Conservation (phyloP, 768 basidiomycete genomes). For the Calvatia gigantea region DNA sequence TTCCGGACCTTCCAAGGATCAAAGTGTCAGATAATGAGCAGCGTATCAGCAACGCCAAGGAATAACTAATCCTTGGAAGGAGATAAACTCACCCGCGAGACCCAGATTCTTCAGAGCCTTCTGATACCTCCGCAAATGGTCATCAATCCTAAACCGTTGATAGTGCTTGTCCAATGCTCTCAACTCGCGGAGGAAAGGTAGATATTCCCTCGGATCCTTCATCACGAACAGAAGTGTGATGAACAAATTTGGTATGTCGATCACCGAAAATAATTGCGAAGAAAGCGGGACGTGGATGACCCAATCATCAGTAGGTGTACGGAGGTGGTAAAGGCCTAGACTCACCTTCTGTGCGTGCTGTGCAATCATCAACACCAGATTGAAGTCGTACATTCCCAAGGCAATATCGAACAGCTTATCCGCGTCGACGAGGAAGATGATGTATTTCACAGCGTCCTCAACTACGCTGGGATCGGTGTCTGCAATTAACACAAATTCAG, state of each 20-base stretch:
- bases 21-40: not conserved
- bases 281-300: not conserved
- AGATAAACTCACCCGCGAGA: slow-evolving; percentile 53
- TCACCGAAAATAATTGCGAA: not conserved
- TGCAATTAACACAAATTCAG: slow-evolving; percentile 25
- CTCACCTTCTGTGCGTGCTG: slow-evolving; percentile 94
- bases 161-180: slow-evolving; percentile 76
- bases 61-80: not conserved
- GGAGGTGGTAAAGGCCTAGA: not conserved
- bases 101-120: slow-evolving; percentile 75
- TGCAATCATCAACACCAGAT: slow-evolving; percentile 91
- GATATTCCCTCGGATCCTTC: slow-evolving; percentile 96
- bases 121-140: slow-evolving; percentile 75
- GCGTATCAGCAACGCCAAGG: not conserved
- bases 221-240: too few species aligned
- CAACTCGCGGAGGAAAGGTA: slow-evolving; percentile 93
- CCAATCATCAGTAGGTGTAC: not conserved
- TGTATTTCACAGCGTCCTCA: slow-evolving; percentile 96
- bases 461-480: slow-evolving; percentile 67
- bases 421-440: slow-evolving; percentile 96
- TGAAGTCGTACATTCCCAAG: slow-evolving; percentile 98
- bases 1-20: slow-evolving; percentile 45
- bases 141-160: slow-evolving; percentile 89
- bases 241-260: slow-evolving; percentile 1
- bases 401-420: slow-evolving; percentile 90